Conservation (phyloP, 2,329 filamentous ascomycete genomes). For the Elsinoe australis region DNA sequence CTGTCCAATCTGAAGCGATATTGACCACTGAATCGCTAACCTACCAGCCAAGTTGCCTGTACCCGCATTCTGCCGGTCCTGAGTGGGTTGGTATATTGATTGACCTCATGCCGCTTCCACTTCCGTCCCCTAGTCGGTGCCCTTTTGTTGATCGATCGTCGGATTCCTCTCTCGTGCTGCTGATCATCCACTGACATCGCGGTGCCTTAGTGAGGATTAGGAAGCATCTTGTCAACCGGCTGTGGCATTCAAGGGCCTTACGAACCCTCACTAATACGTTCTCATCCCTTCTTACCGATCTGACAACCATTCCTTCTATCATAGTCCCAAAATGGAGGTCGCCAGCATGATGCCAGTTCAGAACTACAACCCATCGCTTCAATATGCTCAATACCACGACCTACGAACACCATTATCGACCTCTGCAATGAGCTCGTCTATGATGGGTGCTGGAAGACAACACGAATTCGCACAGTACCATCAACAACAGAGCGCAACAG, state of each 20-base stretch:
- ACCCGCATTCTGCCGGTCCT: constrained; percentile 14
- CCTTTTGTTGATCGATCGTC: constrained; percentile 17
- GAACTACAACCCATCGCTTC: constrained; percentile 15
- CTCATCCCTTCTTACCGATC: no score
- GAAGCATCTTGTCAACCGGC: constrained; percentile 10
- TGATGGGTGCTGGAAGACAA: constrained; percentile 16
- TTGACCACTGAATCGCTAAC: constrained; percentile 13
- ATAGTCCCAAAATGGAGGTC: constrained; percentile 21
- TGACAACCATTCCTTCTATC: no score
- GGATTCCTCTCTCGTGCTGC: constrained; percentile 15
- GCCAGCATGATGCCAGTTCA: constrained; percentile 19
- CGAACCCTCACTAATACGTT: no score
- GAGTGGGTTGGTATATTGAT: constrained; percentile 18
- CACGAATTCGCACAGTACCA: constrained; percentile 11
- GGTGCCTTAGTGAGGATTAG: constrained; percentile 5
- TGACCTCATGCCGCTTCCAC: constrained; percentile 17
- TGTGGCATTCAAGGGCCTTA: not conserved
- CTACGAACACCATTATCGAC: constrained; percentile 17
- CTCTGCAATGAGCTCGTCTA: constrained; percentile 13
- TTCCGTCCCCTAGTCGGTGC: constrained; percentile 11
- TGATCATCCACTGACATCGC: constrained; percentile 16
- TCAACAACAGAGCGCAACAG: constrained; percentile 4
- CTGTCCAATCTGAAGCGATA: constrained; percentile 16
- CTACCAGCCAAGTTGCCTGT: constrained; percentile 11
- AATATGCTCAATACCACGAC: constrained; percentile 20